These are phyloP conservation scores for Lasiodiplodia hormozganensis DNA, from an alignment of 2,329 filamentous ascomycete species.

Conservation along the genomic window DNA sequence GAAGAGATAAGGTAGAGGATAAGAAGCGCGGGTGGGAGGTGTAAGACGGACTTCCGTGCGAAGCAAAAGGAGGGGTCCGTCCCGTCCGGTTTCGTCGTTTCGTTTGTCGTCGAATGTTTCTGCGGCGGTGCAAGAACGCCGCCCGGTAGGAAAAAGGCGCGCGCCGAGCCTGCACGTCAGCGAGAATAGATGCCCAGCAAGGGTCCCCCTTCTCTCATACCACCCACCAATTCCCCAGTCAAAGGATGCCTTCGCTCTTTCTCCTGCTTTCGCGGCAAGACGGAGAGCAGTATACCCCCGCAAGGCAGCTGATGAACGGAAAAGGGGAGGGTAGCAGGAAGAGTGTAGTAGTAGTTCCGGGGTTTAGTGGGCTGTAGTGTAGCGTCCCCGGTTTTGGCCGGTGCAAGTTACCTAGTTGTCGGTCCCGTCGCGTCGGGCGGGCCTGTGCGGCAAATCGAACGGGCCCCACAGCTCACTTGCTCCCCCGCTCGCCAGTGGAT, in stretches of 20 bases:
- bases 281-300: not conserved
- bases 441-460: not conserved
- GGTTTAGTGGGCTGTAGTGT: not conserved
- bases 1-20: not conserved
- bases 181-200: not conserved
- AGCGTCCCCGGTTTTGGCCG: not conserved
- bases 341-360: not conserved
- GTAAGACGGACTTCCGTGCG: not conserved
- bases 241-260: not conserved
- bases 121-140: not conserved
- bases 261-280: not conserved
- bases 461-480: not conserved
- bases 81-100: not conserved
- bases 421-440: not conserved
- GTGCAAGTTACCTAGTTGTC: not conserved
- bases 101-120: not conserved
- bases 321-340: not conserved
- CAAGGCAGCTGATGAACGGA: not conserved
- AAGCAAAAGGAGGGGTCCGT: not conserved
- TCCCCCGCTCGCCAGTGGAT: not conserved
- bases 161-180: not conserved
- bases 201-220: not conserved
- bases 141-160: not conserved
- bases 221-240: not conserved
- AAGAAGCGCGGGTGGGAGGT: not conserved